Evolutionary conservation across 176 grass and related monocot species (phyloP), one percentile per base, ranked within the genome.

Genomic region (Carex cristatella): DNA sequence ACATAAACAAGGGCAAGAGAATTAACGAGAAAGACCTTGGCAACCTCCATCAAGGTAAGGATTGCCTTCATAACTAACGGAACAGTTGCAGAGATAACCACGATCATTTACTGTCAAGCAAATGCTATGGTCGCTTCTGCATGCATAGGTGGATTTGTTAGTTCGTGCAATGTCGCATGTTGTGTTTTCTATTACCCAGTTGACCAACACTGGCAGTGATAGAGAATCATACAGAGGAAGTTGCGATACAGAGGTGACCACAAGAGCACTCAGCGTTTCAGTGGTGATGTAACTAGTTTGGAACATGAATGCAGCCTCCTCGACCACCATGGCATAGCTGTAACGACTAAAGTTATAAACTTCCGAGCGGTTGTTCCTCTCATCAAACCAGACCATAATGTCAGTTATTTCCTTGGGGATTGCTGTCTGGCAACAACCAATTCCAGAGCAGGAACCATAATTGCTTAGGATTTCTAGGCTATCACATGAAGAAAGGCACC

Each of bases 1-100:
- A 49, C 10, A 49, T 2, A 49, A 70, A 14, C 0, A 10, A 33
- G 35, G 2, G 27, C 46, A 56, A 27, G 78, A 80, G 4, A n/a
- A 7, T 23, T 2, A 74, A 31, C 19, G 31, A 80, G 30, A 60
- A 6, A 74, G 13, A 80, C 85, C 85, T 87, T 72, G 85, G 38
- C 79, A 87, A 3, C 85, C 85, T 57, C 27, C 6, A 1, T 32
- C 13, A 15, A 87, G 49, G 46, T 74, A 87, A 16, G 85, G 65
- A 73, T 87, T 87, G 48, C 85, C 85, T 81, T 74, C 10, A 12
- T 81, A 87, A 18, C 85, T 79, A 9, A 18, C 1, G 0, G 5
- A 33, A 31, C 78, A 80, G 28, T 80, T 80, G 78, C 78, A 80
- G 14, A 80, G 28, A 37, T 80, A 80, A 62, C 78, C 55, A 35